Conservation (phyloP, 495 filamentous ascomycete species). For the Xylaria bambusicola region DNA sequence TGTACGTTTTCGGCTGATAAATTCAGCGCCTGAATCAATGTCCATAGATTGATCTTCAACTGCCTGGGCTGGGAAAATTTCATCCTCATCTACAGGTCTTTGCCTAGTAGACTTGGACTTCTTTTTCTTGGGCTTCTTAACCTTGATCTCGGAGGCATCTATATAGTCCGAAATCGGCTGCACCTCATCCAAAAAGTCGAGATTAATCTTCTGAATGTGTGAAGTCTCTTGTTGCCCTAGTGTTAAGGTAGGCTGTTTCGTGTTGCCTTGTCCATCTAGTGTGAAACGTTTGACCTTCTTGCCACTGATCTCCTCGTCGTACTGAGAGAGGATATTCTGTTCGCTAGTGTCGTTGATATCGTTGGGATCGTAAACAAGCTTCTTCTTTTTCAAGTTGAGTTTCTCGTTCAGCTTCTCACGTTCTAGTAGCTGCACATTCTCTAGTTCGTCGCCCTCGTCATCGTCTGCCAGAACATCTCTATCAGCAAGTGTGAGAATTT, state of each 20-base stretch:
- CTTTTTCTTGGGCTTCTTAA: conserved; percentile 93
- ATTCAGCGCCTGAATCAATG: conserved; percentile 58
- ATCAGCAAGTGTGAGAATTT: conserved; percentile 90
- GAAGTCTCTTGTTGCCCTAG: conserved; percentile 57
- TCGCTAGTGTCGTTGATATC: conserved; percentile 68
- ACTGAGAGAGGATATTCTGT: conserved; percentile 73
- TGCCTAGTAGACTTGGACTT: conserved; percentile 76
- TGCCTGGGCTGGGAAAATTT: conserved; percentile 59
- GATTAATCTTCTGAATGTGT: conserved; percentile 69
- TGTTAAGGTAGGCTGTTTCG: conserved; percentile 62
- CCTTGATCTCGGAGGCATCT: conserved; percentile 79
- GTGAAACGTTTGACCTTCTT: conserved; percentile 91
- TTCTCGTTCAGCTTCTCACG: conserved; percentile 75
- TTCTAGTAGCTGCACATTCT: conserved; percentile 77
- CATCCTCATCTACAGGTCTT: conserved; percentile 70
- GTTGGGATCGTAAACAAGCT: conserved; percentile 84
- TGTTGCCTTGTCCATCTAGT: conserved; percentile 72
- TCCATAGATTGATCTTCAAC: conserved; percentile 68
- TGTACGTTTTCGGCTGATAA: conserved; percentile 59
- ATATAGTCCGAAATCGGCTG: conserved; percentile 75
- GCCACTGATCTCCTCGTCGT: conserved; percentile 92
- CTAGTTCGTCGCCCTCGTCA: conserved; percentile 89
- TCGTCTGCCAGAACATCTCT: conserved; percentile 74
- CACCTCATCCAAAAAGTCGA: conserved; percentile 62
- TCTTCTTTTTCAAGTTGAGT: conserved; percentile 87